Conservation (phyloP, 805 yeast species). For the Candida pini region DNA sequence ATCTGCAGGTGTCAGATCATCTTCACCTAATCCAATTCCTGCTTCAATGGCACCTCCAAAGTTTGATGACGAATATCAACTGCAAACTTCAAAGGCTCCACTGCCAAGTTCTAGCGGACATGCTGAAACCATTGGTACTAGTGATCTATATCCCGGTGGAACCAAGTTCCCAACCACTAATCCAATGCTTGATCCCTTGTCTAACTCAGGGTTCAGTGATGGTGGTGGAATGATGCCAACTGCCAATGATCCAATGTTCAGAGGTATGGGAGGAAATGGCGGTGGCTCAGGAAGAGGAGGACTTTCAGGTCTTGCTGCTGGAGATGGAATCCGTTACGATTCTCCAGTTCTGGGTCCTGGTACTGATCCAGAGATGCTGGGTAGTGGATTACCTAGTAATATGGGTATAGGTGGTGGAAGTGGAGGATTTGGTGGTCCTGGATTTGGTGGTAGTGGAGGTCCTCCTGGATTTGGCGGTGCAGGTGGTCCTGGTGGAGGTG, state of each 20-base stretch:
- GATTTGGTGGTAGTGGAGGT: constrained; percentile 11
- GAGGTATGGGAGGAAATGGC: constrained; percentile 7
- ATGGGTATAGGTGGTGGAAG: constrained; percentile 21
- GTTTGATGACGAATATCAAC: constrained; percentile 48
- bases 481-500: constrained; percentile 9
- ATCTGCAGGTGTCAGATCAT: constrained; percentile 3
- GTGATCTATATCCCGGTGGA: constrained; percentile 45
- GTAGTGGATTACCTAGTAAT: constrained; percentile 41
- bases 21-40: constrained; percentile 16
- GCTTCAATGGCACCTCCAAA: constrained; percentile 38
- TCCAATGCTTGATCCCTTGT: constrained; percentile 39
- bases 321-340: constrained; percentile 41
- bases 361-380: constrained; percentile 37
- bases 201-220: constrained; percentile 5
- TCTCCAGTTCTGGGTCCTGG: constrained; percentile 45
- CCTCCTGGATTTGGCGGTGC: constrained; percentile 10
- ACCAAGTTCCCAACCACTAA: constrained; percentile 34
- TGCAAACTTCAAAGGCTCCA: constrained; percentile 19
- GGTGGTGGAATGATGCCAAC: constrained; percentile 54
- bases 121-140: constrained; percentile 34
- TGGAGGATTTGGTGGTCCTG: constrained; percentile 7
- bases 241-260: constrained; percentile 45
- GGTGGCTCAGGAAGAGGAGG: constrained; percentile 17
- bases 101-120: constrained; percentile 5
- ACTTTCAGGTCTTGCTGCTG: constrained; percentile 33